phyloP scores from a whole-genome alignment of 2,329 filamentous ascomycete genomes.

The Fusarium compactum region DNA sequence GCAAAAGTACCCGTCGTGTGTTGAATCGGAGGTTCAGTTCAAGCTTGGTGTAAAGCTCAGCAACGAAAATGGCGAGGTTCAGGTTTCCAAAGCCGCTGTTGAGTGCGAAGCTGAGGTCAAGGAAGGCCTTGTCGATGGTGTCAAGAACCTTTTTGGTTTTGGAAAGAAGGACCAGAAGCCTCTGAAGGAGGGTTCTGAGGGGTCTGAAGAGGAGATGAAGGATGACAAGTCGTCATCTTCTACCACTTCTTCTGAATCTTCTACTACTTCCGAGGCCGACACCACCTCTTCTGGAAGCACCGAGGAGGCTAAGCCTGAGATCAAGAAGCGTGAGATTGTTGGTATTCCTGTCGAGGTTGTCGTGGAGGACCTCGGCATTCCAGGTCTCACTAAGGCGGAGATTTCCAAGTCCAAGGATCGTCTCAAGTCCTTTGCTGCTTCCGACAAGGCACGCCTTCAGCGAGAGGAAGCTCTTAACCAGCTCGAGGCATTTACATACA shows the following conservation, averaged over 20 bases:
- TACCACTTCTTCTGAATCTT: slow-evolving; percentile 42
- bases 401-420: slow-evolving; percentile 71
- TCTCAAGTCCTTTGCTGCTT: slow-evolving; percentile 85
- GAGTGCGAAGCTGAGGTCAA: slow-evolving; percentile 89
- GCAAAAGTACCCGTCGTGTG: slow-evolving; percentile 79
- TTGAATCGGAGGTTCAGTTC: slow-evolving; percentile 80
- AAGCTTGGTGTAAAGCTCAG: slow-evolving; percentile 82
- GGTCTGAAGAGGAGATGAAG: slow-evolving; percentile 57
- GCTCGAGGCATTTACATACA: slow-evolving; percentile 94
- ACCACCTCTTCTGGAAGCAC: slow-evolving; percentile 61
- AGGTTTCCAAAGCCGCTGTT: slow-evolving; percentile 79
- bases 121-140: slow-evolving; percentile 87
- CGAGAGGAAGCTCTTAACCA: slow-evolving; percentile 92
- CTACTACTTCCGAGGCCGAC: slow-evolving; percentile 50
- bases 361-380: slow-evolving; percentile 63
- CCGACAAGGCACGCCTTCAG: slow-evolving; percentile 79
- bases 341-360: slow-evolving; percentile 64
- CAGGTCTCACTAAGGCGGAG: slow-evolving; percentile 62
- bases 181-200: slow-evolving; percentile 61
- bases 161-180: slow-evolving; percentile 85
- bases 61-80: slow-evolving; percentile 80
- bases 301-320: slow-evolving; percentile 62
- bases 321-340: slow-evolving; percentile 71
- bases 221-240: slow-evolving; percentile 53
- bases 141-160: slow-evolving; percentile 96